phyloP scores from a whole-genome alignment of 176 grass and related monocot genomes.

The Saccharum officinarum region DNA sequence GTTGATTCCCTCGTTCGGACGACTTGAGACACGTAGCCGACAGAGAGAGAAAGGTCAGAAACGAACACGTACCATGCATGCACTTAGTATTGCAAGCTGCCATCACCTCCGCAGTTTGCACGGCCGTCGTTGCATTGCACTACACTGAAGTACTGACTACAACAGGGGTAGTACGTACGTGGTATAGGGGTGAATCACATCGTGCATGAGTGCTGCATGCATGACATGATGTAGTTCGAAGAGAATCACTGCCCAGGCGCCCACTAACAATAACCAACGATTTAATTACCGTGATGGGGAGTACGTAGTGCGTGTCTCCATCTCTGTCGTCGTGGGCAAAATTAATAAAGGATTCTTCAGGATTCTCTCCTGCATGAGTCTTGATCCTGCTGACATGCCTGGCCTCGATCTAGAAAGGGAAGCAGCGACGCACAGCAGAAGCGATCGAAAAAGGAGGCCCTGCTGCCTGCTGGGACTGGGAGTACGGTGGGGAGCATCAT shows the following conservation, averaged over 20 bases:
- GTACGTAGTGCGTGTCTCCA: slow-evolving; percentile 17
- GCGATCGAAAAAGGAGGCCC: no score
- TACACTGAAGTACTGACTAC: neutral
- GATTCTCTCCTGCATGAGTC: slow-evolving; percentile 14
- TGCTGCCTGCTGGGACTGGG: no score
- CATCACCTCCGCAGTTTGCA: neutral
- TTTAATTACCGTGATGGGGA: neutral
- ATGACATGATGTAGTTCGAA: neutral
- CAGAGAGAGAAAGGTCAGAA: neutral
- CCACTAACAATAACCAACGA: neutral
- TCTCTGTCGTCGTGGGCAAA: slow-evolving; percentile 13
- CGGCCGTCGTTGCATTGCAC: neutral
- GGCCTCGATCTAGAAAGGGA: neutral
- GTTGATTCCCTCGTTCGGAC: neutral
- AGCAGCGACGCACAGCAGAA: no score
- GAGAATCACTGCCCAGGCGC: neutral
- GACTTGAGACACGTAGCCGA: neutral
- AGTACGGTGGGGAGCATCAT: slow-evolving; percentile 31
- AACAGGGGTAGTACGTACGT: neutral
- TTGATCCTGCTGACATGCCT: neutral
- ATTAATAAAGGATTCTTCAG: slow-evolving; percentile 14
- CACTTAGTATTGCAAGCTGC: neutral
- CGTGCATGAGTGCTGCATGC: slow-evolving; percentile 21
- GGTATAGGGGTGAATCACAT: neutral
- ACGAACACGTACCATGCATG: neutral